Base-by-base conservation (phyloP, 306 rosid species). In the Acacia melanoxylon region DNA sequence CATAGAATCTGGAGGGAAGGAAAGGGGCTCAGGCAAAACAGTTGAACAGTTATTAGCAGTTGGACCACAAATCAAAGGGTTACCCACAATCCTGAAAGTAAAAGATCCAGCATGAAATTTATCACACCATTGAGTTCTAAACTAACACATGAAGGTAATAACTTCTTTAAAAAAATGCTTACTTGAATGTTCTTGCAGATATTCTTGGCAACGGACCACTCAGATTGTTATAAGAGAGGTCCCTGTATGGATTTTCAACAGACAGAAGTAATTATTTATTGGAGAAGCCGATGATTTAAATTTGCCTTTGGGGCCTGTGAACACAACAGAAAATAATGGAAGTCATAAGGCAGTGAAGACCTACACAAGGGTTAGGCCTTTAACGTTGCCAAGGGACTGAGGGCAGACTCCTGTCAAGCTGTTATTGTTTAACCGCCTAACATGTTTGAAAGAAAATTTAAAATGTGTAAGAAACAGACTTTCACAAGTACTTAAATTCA, bases 101-200 rank as follows among this genome's bases (percentile, higher is more conserved):
- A 65, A 44, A 46, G 77, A 68, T 31, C 42, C 72, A 48, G 77
- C 33, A 68, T 41, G 74, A 75, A 56, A 69, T 68, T 72, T 51
- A 72, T 19, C 20, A 48, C 45, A 12, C 44, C 68, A 77, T 24
- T 19, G 27, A 56, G 11, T 56, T 6, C 27, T 56, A n/a, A 56
- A 56, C 62, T 19, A n/a, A 52, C 61, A 52, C 10, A 52, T 20
- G 56, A 78, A 49, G 62, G 33, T 35, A 35, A 71, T 68, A n/a
- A 72, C 8, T 25, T 67, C 0, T 8, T 10, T 31, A 31, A 42
- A 42, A 41, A 41, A 70, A 59, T 2, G 79, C 94, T 90, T 81
- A 96, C 99, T 93, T 96, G 86, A 96, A 93, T 61, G 99, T 96
- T 90, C 99, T 91, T 78, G 99, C 94, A 22, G 94, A 82, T 78